Evolutionary conservation across 1,139 yeast species (phyloP), one percentile per base, ranked within the genome.

Genomic region (Lodderomyces orthopsilosis): DNA sequence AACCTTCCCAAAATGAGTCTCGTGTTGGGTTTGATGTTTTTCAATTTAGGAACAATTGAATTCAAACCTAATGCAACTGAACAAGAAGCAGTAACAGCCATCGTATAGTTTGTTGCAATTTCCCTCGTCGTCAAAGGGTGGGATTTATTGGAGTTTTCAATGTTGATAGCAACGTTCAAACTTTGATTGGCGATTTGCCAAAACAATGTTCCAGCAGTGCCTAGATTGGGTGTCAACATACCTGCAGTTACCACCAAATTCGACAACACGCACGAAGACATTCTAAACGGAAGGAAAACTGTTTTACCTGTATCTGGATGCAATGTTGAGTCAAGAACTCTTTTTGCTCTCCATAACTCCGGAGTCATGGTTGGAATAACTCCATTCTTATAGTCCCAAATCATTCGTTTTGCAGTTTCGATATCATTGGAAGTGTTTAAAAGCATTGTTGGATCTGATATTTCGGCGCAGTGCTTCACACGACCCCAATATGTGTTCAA

Each of bases 151-250:
- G 97, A 94, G 59, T 93, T 93, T 35, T 98, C 94, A 36, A 94
- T 89, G 66, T 93, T 93, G 52, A 93, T 90, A 5, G 98, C 98
- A 43, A 93, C 98, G 57, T 93, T 93, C 52, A 93, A 75, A 28
- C 96, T 86, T 68, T 93, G 99, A 67, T 93, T 93, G 23, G 97
- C 95, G 61, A 93, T 81, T 66, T 93, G 98, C 98, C 98, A 93
- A 65, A 93, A 90, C 24, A 90, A 63, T 0, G 98, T 91, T 22
- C 98, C 98, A 0, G 78, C 81, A 9, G 93, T 83, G 12, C 95
- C 95, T 59, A 93, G 65, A 49, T 87, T 87, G 6, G 98, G 98
- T 1, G 97, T 91, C 56, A 93, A 77, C 98, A 93, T 93, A 53
- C 98, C 98, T 3, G 88, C 91, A 10, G 98, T 93, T 41, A 93